phyloP scores from a whole-genome alignment of 106 monocot genomes.

The Narthecium ossifragum region DNA sequence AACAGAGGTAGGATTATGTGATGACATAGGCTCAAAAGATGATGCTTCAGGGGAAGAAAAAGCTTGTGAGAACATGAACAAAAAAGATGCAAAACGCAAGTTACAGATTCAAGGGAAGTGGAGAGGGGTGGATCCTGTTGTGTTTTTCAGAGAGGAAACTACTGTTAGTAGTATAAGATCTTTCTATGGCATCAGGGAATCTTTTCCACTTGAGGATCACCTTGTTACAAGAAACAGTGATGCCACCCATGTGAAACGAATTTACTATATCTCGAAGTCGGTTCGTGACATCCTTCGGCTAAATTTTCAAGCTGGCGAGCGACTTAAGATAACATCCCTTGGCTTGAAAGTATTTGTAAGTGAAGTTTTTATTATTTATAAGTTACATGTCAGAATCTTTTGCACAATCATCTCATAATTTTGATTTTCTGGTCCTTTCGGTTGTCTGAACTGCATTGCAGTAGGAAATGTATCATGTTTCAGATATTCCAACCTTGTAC shows the following conservation, averaged over 20 bases:
- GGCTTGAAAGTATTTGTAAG: slow-evolving; percentile 96
- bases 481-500: too few relatives aligned
- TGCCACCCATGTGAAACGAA: slow-evolving; percentile 81
- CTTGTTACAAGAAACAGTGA: slow-evolving; percentile 87
- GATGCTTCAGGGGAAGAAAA: slow-evolving; percentile 10
- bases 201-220: slow-evolving; percentile 65
- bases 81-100: slow-evolving; percentile 21
- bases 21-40: slow-evolving; percentile 5
- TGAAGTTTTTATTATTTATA: slow-evolving; percentile 17
- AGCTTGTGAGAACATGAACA: slow-evolving; percentile 13
- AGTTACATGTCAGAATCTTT: too few relatives aligned
- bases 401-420: too few relatives aligned
- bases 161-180: slow-evolving; percentile 59
- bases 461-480: too few relatives aligned
- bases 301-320: slow-evolving; percentile 71
- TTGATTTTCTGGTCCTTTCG: too few relatives aligned
- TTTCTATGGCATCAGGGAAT: slow-evolving; percentile 75
- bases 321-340: slow-evolving; percentile 92
- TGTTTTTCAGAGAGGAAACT: slow-evolving; percentile 63
- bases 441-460: too few relatives aligned
- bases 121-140: slow-evolving; percentile 94
- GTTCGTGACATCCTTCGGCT: slow-evolving; percentile 60
- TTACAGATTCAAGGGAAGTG: slow-evolving; percentile 63
- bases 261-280: slow-evolving; percentile 89
- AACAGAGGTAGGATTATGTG: slow-evolving; percentile 6